Percentiles rank a stretch among this genome's conserved stretches.
phyloP scores from a whole-genome alignment of 495 filamentous ascomycete species.

The Penicillium bialowiezense region DNA sequence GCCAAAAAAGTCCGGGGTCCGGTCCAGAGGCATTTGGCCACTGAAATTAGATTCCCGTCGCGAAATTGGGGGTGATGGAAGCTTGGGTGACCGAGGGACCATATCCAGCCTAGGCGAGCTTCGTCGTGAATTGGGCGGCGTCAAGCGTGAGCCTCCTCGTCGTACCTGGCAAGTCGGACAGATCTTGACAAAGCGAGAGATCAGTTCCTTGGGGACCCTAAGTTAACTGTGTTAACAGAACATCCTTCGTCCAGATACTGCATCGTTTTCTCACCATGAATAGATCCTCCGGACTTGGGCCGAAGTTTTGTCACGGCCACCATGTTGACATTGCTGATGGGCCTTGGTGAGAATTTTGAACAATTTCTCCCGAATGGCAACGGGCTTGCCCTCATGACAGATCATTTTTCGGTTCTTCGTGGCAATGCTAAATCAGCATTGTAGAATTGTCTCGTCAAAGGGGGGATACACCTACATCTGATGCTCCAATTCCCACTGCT shows the following conservation, averaged over 20 bases:
- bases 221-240: slow-evolving; percentile 6
- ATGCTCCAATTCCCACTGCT: slow-evolving; percentile 31
- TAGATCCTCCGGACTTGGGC: slow-evolving; percentile 55
- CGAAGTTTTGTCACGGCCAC: slow-evolving; percentile 60
- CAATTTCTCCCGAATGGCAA: slow-evolving; percentile 57
- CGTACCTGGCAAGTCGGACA: slow-evolving; percentile 52
- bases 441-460: background rate
- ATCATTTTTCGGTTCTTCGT: slow-evolving; percentile 44
- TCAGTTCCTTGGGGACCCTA: slow-evolving; percentile 58
- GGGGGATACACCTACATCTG: slow-evolving; percentile 28
- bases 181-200: slow-evolving; percentile 56
- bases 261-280: slow-evolving; percentile 56
- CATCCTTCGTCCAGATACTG: background rate
- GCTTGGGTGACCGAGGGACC: slow-evolving; percentile 38
- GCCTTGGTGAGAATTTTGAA: slow-evolving; percentile 56
- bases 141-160: slow-evolving; percentile 42
- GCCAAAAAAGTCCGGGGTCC: slow-evolving; percentile 30
- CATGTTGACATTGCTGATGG: slow-evolving; percentile 57
- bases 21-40: slow-evolving; percentile 23
- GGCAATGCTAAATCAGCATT: slow-evolving; percentile 11
- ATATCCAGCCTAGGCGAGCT: slow-evolving; percentile 40
- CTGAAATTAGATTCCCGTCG: slow-evolving; percentile 36
- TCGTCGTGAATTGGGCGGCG: slow-evolving; percentile 44
- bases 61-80: slow-evolving; percentile 37
- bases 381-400: slow-evolving; percentile 58